Evolutionary conservation across 192 early-diverging fungal genomes (phyloP), one percentile per base, ranked within the genome.

Genomic region (Diversispora epigaea): DNA sequence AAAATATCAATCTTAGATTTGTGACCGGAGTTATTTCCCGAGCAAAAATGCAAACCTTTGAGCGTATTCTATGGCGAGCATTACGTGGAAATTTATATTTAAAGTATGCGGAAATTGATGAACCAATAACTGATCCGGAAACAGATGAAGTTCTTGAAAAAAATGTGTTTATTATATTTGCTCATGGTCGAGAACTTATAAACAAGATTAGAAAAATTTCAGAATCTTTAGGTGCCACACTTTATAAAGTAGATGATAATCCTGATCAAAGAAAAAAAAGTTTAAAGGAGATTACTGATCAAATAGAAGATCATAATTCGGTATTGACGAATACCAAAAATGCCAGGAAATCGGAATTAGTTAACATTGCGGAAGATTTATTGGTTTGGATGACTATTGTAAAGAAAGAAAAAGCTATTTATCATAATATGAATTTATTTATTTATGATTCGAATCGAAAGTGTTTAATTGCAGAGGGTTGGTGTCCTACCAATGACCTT

Each of bases 91-190:
- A 99, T 84, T 82, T 99, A 75, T 97, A 91, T 83, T 92, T 98
- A 84, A 98, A 97, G 81, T 88, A 92, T 58, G 93, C 94, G 4
- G 96, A 98, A 76, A 97, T 99, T 77, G 95, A 94, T 52, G 98
- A 98, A 78, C 87, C 90, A 6, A 94, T 99, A 77, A 83, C 87
- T 54, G 98, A 99, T 76, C 96, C 96, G 9, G 88, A 85, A 62
- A 92, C 90, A 1, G 96, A 98, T 77, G 90, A 93, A 75, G 77
- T 87, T 9, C 90, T 98, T 5, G 89, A 95, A 74, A 99, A 99
- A 87, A 96, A 93, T 77, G 98, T 98, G 6, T 98, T 99, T 78
- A 91, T 96, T 68, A 94, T 99, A 73, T 99, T 99, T 89, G 95
- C 96, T 9, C 98, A 99, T 76, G 98, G 98, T 64, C 83, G 86